Evolutionary conservation across 2,329 filamentous ascomycete species (phyloP).

Genomic region (Cladosporium sp.): DNA sequence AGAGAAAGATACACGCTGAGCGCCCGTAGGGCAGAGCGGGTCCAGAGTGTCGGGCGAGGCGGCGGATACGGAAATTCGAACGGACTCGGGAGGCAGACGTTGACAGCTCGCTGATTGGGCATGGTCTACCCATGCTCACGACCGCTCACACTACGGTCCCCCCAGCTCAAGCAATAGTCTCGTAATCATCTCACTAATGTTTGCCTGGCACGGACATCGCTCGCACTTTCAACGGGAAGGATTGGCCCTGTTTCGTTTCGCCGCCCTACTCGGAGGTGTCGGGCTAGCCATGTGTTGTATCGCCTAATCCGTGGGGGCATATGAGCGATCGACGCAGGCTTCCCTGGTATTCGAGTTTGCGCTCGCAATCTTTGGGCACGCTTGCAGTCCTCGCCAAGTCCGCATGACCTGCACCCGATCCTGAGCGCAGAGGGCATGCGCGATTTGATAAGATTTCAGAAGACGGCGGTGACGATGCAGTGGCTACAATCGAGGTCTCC

Average conservation of each 20-base stretch:
- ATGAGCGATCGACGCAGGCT: constrained; percentile 4
- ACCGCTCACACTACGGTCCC: neutral
- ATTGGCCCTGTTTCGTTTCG: constrained; percentile 10
- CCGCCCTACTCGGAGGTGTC: neutral
- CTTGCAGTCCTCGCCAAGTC: no score
- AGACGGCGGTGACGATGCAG: no score
- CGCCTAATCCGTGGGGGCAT: constrained; percentile 5
- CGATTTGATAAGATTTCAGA: no score
- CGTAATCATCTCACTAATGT: no score
- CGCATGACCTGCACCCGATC: no score
- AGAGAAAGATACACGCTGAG: no score
- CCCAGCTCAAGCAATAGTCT: no score
- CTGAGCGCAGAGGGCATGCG: no score
- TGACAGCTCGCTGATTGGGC: constrained; percentile 1
- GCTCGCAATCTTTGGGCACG: no score
- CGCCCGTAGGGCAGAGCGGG: neutral
- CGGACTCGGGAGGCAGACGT: neutral
- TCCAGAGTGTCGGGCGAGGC: constrained; percentile 1
- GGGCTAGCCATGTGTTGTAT: constrained; percentile 4
- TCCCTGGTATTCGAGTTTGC: neutral
- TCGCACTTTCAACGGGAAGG: constrained; percentile 11
- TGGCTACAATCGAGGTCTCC: no score
- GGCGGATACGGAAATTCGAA: no score
- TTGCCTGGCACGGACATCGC: constrained; percentile 6
- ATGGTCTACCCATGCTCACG: neutral